Percentiles rank a stretch among this genome's conserved stretches.
phyloP scores from a whole-genome alignment of 1,284 basidiomycete genomes.

The Ustilago sp. region DNA sequence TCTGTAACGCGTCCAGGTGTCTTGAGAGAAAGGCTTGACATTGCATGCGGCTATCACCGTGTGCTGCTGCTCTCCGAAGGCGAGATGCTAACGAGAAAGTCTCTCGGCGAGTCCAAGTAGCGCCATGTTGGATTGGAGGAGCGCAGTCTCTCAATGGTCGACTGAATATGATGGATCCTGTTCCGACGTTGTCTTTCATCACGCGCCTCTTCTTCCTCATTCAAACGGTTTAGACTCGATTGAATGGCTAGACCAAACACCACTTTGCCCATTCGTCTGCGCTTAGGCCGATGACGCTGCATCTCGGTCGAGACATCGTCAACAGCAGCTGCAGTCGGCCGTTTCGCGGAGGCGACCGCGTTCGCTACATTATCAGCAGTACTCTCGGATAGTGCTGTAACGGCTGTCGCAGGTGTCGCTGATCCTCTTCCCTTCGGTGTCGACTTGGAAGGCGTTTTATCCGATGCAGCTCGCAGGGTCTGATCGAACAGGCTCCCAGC shows the following conservation, averaged over 20 bases:
- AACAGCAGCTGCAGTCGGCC: not conserved
- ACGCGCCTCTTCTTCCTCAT: slow-evolving; percentile 30
- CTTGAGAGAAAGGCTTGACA: not conserved
- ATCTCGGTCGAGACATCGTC: not conserved
- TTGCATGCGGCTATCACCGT: not conserved
- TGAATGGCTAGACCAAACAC: slow-evolving; percentile 37
- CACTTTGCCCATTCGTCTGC: slow-evolving; percentile 36
- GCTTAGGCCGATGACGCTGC: slow-evolving; percentile 20
- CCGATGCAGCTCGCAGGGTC: slow-evolving; percentile 27
- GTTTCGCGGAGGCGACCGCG: not conserved
- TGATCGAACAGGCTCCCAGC: slow-evolving; percentile 47
- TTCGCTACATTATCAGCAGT: not conserved
- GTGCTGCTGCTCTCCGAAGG: not conserved
- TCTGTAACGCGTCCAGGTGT: too few species aligned
- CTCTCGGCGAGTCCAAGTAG: slow-evolving; percentile 34
- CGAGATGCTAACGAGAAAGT: slow-evolving; percentile 42
- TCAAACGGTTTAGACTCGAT: slow-evolving; percentile 30
- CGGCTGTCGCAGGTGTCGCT: not conserved
- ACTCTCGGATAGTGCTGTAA: not conserved
- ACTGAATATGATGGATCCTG: slow-evolving; percentile 25
- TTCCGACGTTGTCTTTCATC: slow-evolving; percentile 28
- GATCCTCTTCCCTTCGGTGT: slow-evolving; percentile 1
- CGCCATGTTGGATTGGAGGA: slow-evolving; percentile 31
- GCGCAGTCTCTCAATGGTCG: slow-evolving; percentile 32
- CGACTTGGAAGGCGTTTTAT: not conserved